Conservation (phyloP, 2,329 filamentous ascomycete genomes). For the Scedosporium apiospermum region DNA sequence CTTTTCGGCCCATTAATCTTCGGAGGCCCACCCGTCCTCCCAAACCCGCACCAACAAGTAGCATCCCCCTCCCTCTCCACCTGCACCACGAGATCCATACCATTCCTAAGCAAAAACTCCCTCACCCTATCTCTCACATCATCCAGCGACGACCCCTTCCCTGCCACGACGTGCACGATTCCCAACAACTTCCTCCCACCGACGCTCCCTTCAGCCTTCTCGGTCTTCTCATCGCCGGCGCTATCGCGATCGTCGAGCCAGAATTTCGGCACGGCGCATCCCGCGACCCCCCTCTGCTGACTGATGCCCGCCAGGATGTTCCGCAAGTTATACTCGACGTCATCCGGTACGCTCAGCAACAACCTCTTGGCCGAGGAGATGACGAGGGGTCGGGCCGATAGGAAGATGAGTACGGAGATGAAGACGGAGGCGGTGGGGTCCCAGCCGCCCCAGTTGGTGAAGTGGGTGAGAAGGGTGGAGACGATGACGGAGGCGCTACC, state of each 20-base stretch:
- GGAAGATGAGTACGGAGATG: constrained; percentile 86
- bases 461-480: constrained; percentile 79
- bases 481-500: constrained; percentile 91
- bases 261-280: constrained; percentile 81
- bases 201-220: constrained; percentile 19
- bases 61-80: constrained; percentile 75
- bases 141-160: constrained; percentile 62
- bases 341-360: constrained; percentile 74
- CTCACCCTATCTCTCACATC: constrained; percentile 74
- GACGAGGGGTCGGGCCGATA: constrained; percentile 84
- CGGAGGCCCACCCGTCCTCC: constrained; percentile 9
- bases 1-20: neutral
- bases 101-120: constrained; percentile 58
- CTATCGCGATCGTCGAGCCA: constrained; percentile 70
- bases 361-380: constrained; percentile 74
- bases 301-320: constrained; percentile 78
- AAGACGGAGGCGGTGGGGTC: constrained; percentile 90
- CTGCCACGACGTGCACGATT: constrained; percentile 77
- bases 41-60: constrained; percentile 50
- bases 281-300: constrained; percentile 72
- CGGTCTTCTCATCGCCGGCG: constrained; percentile 18
- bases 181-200: constrained; percentile 55
- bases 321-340: constrained; percentile 78
- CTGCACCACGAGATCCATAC: constrained; percentile 77
- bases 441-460: constrained; percentile 86